Evolutionary conservation across 768 basidiomycete genomes (phyloP).

Genomic region (Boletus huronensis): DNA sequence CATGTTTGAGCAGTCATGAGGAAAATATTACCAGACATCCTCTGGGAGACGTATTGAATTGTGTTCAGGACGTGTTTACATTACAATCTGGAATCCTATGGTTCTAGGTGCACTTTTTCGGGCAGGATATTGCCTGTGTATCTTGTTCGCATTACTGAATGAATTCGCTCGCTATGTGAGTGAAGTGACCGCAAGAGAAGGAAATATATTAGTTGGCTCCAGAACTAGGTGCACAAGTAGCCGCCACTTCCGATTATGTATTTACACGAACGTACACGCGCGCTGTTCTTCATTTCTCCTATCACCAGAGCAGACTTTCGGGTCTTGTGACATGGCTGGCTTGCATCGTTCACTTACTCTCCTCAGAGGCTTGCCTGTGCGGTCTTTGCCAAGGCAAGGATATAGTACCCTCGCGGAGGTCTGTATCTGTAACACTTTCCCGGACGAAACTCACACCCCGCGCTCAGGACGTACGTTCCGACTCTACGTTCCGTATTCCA

Average conservation of each 20-base stretch:
- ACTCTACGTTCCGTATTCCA: constrained; percentile 59
- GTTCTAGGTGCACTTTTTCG: neutral
- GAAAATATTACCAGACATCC: constrained; percentile 60
- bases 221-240: too few relatives aligned
- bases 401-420: constrained; percentile 29
- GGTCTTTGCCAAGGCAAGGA: constrained; percentile 7
- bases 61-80: neutral
- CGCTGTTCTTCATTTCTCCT: neutral
- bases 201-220: neutral
- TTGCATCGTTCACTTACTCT: constrained; percentile 15
- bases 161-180: neutral
- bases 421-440: neutral
- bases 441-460: constrained; percentile 4
- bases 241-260: too few relatives aligned
- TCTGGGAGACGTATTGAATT: constrained; percentile 76
- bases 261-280: neutral
- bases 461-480: constrained; percentile 34
- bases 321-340: neutral
- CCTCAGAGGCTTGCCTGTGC: neutral
- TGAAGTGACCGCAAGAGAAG: neutral
- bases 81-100: neutral
- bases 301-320: neutral
- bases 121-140: neutral
- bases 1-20: constrained; percentile 61
- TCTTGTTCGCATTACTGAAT: neutral